These are phyloP conservation scores for Aureobasidium musti DNA, from an alignment of 2,329 filamentous ascomycete genomes.

Conservation along the genomic window DNA sequence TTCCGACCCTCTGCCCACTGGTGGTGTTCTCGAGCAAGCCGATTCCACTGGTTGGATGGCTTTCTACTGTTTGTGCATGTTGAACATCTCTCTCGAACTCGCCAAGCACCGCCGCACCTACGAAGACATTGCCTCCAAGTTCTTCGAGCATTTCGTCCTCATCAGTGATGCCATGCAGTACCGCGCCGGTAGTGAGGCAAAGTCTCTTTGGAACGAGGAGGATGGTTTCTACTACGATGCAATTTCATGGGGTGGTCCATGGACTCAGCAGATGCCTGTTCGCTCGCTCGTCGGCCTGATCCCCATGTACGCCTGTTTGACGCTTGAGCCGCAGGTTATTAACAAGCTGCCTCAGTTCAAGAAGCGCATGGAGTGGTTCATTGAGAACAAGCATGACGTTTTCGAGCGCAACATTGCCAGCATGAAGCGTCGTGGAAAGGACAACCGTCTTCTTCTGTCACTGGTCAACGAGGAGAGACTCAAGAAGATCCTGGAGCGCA, in stretches of 20 bases:
- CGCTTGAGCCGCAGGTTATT: constrained; percentile 89
- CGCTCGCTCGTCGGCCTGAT: constrained; percentile 91
- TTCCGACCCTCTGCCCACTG: constrained; percentile 90
- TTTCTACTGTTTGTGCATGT: constrained; percentile 94
- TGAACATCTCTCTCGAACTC: constrained; percentile 93
- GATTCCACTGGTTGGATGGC: constrained; percentile 99
- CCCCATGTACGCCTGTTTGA: constrained; percentile 87
- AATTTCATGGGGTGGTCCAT: constrained; percentile 92
- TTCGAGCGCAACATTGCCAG: constrained; percentile 94
- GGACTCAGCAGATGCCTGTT: constrained; percentile 89
- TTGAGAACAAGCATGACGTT: constrained; percentile 80
- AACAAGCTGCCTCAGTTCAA: constrained; percentile 92
- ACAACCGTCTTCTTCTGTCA: constrained; percentile 80
- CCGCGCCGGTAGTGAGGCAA: constrained; percentile 67
- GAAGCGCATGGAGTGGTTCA: constrained; percentile 90
- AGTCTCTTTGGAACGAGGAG: constrained; percentile 92
- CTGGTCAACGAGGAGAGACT: constrained; percentile 93
- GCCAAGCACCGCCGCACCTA: constrained; percentile 94
- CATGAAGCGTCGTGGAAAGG: constrained; percentile 87
- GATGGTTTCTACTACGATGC: constrained; percentile 99
- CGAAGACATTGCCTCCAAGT: constrained; percentile 95
- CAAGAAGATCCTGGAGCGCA: constrained; percentile 81
- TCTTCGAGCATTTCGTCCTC: constrained; percentile 98
- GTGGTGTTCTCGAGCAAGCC: constrained; percentile 90
- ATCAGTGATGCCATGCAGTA: constrained; percentile 95